phyloP scores from a whole-genome alignment of 1,139 yeast species.

The Lodderomyces beijingensis region DNA sequence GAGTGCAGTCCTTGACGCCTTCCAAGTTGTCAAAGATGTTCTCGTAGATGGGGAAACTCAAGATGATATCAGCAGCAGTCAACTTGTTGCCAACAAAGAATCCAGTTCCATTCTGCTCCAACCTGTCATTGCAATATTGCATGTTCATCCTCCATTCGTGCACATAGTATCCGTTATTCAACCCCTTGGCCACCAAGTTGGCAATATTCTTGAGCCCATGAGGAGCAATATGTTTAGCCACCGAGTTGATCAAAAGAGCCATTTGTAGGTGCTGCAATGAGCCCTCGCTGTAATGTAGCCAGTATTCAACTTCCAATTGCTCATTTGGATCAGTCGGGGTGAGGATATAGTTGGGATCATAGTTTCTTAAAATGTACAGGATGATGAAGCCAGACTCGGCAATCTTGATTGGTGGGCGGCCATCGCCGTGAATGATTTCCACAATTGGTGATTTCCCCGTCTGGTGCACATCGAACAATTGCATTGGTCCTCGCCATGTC shows the following conservation, averaged over 20 bases:
- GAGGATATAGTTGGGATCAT: slow-evolving; percentile 34
- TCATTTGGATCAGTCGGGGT: slow-evolving; percentile 29
- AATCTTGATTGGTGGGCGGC: slow-evolving; percentile 30
- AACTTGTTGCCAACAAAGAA: slow-evolving; percentile 53
- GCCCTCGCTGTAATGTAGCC: slow-evolving; percentile 54
- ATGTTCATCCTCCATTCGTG: slow-evolving; percentile 41
- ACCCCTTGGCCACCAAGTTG: slow-evolving; percentile 34
- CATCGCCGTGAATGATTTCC: slow-evolving; percentile 44
- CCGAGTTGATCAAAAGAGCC: slow-evolving; percentile 37
- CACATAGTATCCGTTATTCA: slow-evolving; percentile 40
- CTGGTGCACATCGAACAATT: slow-evolving; percentile 50
- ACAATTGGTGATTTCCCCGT: slow-evolving; percentile 54
- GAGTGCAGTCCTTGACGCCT: slow-evolving; percentile 31
- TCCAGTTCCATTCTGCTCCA: slow-evolving; percentile 38
- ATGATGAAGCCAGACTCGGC: slow-evolving; percentile 49
- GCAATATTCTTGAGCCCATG: slow-evolving; percentile 41
- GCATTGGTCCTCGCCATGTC: slow-evolving; percentile 42
- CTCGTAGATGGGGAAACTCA: slow-evolving; percentile 43
- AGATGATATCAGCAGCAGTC: slow-evolving; percentile 57
- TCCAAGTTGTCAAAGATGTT: slow-evolving; percentile 39
- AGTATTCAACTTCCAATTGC: slow-evolving; percentile 43
- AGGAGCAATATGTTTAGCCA: slow-evolving; percentile 42
- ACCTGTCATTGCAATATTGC: slow-evolving; percentile 37
- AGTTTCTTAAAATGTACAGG: slow-evolving; percentile 37
- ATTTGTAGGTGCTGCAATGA: slow-evolving; percentile 46